Evolutionary conservation across 2,329 filamentous ascomycete species (phyloP), one percentile per base, ranked within the genome.

Genomic region (Drechslerella dactyloides): DNA sequence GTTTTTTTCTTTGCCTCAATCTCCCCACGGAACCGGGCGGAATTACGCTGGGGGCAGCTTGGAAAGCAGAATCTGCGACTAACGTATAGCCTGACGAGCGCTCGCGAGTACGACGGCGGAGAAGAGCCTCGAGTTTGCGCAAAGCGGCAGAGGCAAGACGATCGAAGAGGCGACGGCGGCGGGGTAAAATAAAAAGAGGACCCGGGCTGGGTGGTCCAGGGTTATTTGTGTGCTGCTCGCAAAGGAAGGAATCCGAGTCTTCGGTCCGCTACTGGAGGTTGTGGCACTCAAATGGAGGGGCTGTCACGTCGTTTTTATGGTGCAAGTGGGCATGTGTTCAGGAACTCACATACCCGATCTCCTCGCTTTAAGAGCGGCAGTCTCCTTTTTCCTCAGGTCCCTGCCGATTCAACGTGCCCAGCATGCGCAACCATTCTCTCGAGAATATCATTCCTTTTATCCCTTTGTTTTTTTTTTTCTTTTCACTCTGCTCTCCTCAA

Each of bases 101-200:
- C 27, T 33, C 8, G n/a, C n/a, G 27, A 59, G 59, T 52, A 70
- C 58, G 66, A 70, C 44, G 53, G 59, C 59, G 59, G 59, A 63
- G 59, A 70, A 61, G 53, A 69, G 65, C 53, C 65, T 62, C 65
- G 58, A 63, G 53, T 70, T 64, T 63, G 54, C 59, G 59, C 66
- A 70, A 62, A 70, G 50, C 66, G 66, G 66, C 63, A 63, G 66
- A 64, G 66, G 59, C 66, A 46, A 69, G 53, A 46, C 62, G 65
- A 59, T 64, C 66, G 66, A 69, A 62, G 21, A 33, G 57, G 61
- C 58, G 54, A 46, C 55, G 55, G 50, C 65, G 65, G 63, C 66
- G 66, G 66, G 66, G 58, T 70, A 70, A 59, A 55, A 64, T 48
- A 55, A 55, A 55, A 57, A 27, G 21, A 69, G 53, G 51, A 62